Evolutionary conservation across 2,329 filamentous ascomycete species (phyloP).

Genomic region (Ramichloridium luteum): DNA sequence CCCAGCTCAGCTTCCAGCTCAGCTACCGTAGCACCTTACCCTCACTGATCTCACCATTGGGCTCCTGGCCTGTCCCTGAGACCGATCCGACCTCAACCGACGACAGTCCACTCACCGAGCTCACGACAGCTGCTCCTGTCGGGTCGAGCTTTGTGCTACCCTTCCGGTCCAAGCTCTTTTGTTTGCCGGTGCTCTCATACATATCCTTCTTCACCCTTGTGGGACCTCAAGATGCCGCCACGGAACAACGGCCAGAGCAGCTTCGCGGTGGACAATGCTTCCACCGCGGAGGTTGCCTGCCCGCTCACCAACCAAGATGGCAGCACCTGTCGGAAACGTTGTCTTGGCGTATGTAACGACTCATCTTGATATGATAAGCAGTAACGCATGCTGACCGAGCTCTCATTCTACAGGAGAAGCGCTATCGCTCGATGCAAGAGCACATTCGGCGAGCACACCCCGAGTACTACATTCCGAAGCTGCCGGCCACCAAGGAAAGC

Average conservation of each 20-base stretch:
- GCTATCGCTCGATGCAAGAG: slow-evolving; percentile 98
- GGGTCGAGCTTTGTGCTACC: too few species aligned
- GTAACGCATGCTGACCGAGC: not conserved
- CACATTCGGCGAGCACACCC: slow-evolving; percentile 95
- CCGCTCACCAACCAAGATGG: slow-evolving; percentile 92
- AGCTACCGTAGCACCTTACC: too few species aligned
- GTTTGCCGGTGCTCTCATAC: too few species aligned
- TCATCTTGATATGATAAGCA: slow-evolving; percentile 3
- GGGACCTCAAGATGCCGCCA: slow-evolving; percentile 60
- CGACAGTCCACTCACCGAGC: too few species aligned
- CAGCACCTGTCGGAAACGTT: slow-evolving; percentile 93
- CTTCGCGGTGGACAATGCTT: slow-evolving; percentile 77
- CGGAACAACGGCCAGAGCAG: slow-evolving; percentile 55
- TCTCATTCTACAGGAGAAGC: slow-evolving; percentile 57
- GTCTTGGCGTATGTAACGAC: slow-evolving; percentile 74
- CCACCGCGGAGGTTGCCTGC: slow-evolving; percentile 92
- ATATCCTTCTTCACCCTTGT: too few species aligned
- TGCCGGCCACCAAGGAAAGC: slow-evolving; percentile 95
- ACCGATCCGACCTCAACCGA: too few species aligned
- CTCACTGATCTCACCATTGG: too few species aligned
- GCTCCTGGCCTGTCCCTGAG: too few species aligned
- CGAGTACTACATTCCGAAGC: slow-evolving; percentile 93
- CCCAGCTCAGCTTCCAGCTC: too few species aligned
- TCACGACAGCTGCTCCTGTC: too few species aligned
- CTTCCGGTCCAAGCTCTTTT: too few species aligned